Conservation (phyloP, 2,329 filamentous ascomycete species). For the Immersiporthe knoxdaviesiana region DNA sequence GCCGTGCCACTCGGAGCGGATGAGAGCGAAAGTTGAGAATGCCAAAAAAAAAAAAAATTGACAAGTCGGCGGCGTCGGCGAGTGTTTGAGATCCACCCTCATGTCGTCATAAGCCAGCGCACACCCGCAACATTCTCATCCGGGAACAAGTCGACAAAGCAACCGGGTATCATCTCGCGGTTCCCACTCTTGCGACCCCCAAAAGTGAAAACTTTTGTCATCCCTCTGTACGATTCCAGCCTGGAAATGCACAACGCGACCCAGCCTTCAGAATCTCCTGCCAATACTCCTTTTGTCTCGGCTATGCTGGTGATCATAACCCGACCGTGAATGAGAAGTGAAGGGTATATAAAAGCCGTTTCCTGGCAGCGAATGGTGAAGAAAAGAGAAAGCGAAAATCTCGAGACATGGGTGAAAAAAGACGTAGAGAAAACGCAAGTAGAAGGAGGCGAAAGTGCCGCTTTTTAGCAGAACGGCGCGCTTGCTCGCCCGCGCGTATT, state of each 20-base stretch:
- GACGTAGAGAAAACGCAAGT: conserved; percentile 7
- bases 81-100: conserved; percentile 4
- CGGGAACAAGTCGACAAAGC: conserved; percentile 22
- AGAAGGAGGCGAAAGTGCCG: not conserved
- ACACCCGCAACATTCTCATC: conserved; percentile 8
- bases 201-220: conserved; percentile 25
- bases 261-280: conserved; percentile 8
- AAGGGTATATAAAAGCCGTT: conserved; percentile 13
- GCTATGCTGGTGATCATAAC: conserved; percentile 22
- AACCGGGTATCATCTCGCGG: conserved; percentile 28
- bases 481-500: not conserved
- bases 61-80: conserved; percentile 5
- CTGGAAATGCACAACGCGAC: conserved; percentile 26
- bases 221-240: conserved; percentile 17
- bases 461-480: not conserved
- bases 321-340: conserved; percentile 10
- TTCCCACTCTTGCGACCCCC: conserved; percentile 22
- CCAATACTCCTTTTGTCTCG: conserved; percentile 22
- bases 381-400: conserved; percentile 34
- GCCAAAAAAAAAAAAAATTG: not conserved
- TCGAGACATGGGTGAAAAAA: conserved; percentile 1
- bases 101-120: conserved; percentile 22
- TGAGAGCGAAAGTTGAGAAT: conserved; percentile 6
- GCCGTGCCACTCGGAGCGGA: not conserved
- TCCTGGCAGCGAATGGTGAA: conserved; percentile 34